Percentiles rank a stretch among this genome's conserved stretches.
Conservation (phyloP, 2,329 filamentous ascomycete species). For the Neocatenulostroma microsporum region DNA sequence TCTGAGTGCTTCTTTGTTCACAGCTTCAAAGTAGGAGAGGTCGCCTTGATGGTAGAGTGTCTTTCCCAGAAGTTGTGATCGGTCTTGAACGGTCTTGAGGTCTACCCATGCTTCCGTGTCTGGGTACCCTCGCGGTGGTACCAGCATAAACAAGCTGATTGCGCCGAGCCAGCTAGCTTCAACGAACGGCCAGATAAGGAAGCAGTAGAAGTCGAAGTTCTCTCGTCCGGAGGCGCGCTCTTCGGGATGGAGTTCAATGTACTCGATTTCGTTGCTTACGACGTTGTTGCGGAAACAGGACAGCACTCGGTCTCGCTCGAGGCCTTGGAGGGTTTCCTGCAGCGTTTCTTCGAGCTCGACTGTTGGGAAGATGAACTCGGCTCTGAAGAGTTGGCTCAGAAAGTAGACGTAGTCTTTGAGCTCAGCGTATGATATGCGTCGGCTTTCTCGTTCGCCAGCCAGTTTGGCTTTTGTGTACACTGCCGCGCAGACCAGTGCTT, state of each 20-base stretch:
- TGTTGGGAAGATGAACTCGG: slow-evolving; percentile 93
- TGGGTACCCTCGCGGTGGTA: slow-evolving; percentile 12
- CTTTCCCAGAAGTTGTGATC: slow-evolving; percentile 73
- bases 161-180: slow-evolving; percentile 89
- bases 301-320: slow-evolving; percentile 74
- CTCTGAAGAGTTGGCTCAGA: slow-evolving; percentile 85
- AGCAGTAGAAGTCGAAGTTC: slow-evolving; percentile 96
- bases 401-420: slow-evolving; percentile 76
- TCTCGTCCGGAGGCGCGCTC: slow-evolving; percentile 77
- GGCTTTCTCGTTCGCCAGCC: slow-evolving; percentile 73
- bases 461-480: slow-evolving; percentile 88
- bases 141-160: slow-evolving; percentile 77
- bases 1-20: slow-evolving; percentile 95
- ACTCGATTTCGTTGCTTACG: slow-evolving; percentile 46
- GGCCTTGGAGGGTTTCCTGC: slow-evolving; percentile 64
- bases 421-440: slow-evolving; percentile 57
- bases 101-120: slow-evolving; percentile 65
- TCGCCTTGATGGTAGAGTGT: slow-evolving; percentile 97
- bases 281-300: slow-evolving; percentile 52
- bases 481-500: slow-evolving; percentile 79
- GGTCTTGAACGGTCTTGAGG: slow-evolving; percentile 50
- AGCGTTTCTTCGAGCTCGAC: slow-evolving; percentile 76
- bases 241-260: slow-evolving; percentile 64
- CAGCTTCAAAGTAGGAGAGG: slow-evolving; percentile 92
- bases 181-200: slow-evolving; percentile 96